Evolutionary conservation across 2,329 filamentous ascomycete species (phyloP), one percentile per base, ranked within the genome.

Genomic region (Ceratocystiopsis sp.): DNA sequence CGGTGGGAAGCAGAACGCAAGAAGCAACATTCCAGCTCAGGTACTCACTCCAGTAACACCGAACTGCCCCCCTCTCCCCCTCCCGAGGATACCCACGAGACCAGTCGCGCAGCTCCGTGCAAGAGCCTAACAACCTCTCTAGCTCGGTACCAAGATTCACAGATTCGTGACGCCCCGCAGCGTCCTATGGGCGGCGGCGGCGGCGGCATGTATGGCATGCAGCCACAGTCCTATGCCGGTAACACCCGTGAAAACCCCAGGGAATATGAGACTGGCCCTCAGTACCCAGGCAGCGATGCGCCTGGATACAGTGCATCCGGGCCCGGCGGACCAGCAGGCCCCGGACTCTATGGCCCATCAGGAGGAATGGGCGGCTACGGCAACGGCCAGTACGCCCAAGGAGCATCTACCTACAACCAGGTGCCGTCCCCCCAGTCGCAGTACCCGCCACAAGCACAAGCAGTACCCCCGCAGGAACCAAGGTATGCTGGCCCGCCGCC

Each of bases 1-100:
- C 67, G 71, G 48, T 76, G 72, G 72, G 71, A 75, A 52, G 67
- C 66, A 57, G 72, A 76, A 60, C 66, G 71, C 56, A 66, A 71
- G 55, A 67, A 66, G 53, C 69, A 68, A 58, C 69, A 63, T 51
- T 65, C 63, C 57, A 67, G 67, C 64, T 69, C 71, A 75, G 71
- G 71, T 75, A 75, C 65, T 63, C 63, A 75, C 65, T 63, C 63
- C 60, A 56, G 58, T 63, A 29, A 29, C 25, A 29, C 9, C 25
- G 10, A 11, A 29, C 2, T n/a, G n/a, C n/a, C n/a, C n/a, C n/a
- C n/a, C n/a, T n/a, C 18, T 17, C 40, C 37, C 46, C 48, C 25
- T 8, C 25, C 25, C 25, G 10, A 8, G 25, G 25, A 29, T 29
- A n/a, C 62, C 69, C 65, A 57, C 67, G 65, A 65, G 64, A 66